Percentiles rank a stretch among this genome's conserved stretches.
phyloP scores from a whole-genome alignment of 73 alveolate genomes.

The Paraurostyla sp. region DNA sequence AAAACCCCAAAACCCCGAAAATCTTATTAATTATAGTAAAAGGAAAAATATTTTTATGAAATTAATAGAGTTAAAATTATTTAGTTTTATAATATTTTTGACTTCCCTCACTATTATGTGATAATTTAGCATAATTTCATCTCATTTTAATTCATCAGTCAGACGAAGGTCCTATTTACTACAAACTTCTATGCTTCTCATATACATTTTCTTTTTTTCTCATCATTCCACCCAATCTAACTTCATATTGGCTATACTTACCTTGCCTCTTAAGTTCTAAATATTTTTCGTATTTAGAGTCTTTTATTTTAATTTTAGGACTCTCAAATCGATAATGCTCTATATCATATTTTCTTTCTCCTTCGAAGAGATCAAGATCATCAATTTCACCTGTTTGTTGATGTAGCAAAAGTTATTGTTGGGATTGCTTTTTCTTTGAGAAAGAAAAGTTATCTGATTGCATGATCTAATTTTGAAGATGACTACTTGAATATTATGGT shows the following conservation, averaged over 20 bases:
- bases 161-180: constrained; percentile 45
- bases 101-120: no score
- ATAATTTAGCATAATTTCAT: not conserved
- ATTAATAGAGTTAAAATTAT: not conserved
- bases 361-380: not conserved
- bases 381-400: not conserved
- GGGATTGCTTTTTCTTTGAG: not conserved
- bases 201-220: not conserved
- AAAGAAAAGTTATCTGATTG: no score
- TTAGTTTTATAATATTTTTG: no score
- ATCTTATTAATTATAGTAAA: not conserved
- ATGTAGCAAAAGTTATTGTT: not conserved
- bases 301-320: not conserved
- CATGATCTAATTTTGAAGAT: no score
- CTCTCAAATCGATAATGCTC: not conserved
- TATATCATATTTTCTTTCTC: not conserved
- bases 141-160: not conserved
- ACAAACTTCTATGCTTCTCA: not conserved
- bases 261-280: not conserved
- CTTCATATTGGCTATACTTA: not conserved
- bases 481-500: no score
- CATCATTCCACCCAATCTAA: not conserved
- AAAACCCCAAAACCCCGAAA: no score
- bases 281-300: not conserved
- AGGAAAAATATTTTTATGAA: not conserved